Evolutionary conservation across 2,329 filamentous ascomycete species (phyloP).

Genomic region (Trichoderma asperellum): DNA sequence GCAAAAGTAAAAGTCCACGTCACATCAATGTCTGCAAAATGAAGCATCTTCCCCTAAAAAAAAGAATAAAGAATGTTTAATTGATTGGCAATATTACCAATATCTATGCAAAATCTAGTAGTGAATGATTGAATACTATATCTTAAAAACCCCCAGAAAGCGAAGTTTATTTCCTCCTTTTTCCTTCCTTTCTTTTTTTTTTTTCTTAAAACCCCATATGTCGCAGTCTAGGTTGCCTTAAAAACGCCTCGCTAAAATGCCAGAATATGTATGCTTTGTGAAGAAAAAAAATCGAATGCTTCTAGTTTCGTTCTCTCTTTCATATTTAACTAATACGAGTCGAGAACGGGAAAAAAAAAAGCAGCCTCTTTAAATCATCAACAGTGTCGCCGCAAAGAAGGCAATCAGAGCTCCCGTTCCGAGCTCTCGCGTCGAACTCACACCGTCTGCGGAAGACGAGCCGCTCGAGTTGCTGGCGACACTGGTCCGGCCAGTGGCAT

Average conservation of each 20-base stretch:
- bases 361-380: constrained; percentile 40
- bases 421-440: constrained; percentile 32
- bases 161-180: background rate
- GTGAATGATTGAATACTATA: background rate
- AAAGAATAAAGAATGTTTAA: background rate
- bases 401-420: constrained; percentile 48
- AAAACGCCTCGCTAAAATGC: constrained; percentile 26
- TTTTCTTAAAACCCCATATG: background rate
- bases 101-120: background rate
- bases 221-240: constrained; percentile 12
- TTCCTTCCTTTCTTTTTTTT: background rate
- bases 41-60: background rate
- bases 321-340: background rate
- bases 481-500: constrained; percentile 43
- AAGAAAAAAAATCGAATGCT: background rate
- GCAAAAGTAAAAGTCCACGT: background rate
- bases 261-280: constrained; percentile 9
- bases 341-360: background rate
- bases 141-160: background rate
- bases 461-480: constrained; percentile 28
- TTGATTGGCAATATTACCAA: constrained; percentile 11
- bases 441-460: constrained; percentile 13
- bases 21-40: background rate
- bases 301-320: background rate
- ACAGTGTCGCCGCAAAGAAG: constrained; percentile 48